Percentiles rank a stretch among this genome's conserved stretches.
These are phyloP conservation scores for Salicornia ramosissima DNA, from an alignment of 148 eudicot genomes.

Conservation along the genomic window DNA sequence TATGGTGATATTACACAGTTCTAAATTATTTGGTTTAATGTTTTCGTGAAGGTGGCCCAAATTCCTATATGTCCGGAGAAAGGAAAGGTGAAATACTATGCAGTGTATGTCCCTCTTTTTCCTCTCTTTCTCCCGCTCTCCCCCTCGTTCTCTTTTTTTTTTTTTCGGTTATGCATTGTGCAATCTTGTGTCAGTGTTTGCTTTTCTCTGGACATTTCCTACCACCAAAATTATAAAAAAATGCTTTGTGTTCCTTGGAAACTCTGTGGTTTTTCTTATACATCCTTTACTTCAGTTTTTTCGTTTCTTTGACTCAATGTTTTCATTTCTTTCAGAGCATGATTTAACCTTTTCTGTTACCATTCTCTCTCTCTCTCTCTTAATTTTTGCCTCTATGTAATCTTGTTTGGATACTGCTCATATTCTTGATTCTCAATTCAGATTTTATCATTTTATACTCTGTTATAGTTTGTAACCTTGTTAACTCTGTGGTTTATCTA, in stretches of 20 bases:
- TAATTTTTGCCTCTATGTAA: too few species aligned
- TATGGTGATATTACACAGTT: not conserved
- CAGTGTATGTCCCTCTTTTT: constrained; percentile 26
- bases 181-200: not conserved
- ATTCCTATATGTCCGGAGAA: constrained; percentile 23
- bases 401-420: not conserved
- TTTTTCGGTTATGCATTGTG: constrained; percentile 1
- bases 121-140: too few species aligned
- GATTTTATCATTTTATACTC: not conserved
- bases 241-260: not conserved
- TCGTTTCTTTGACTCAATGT: too few species aligned
- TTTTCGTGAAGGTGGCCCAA: constrained; percentile 28
- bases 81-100: constrained; percentile 18
- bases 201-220: not conserved
- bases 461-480: not conserved
- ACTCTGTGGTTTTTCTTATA: not conserved
- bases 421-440: not conserved
- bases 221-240: not conserved
- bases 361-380: not conserved
- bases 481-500: not conserved
- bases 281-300: not conserved
- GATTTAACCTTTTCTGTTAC: not conserved
- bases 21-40: constrained; percentile 3
- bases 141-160: too few species aligned
- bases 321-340: not conserved